Base-by-base conservation (phyloP, 352 stramenopile genomes). In the Phytophthora pini region DNA sequence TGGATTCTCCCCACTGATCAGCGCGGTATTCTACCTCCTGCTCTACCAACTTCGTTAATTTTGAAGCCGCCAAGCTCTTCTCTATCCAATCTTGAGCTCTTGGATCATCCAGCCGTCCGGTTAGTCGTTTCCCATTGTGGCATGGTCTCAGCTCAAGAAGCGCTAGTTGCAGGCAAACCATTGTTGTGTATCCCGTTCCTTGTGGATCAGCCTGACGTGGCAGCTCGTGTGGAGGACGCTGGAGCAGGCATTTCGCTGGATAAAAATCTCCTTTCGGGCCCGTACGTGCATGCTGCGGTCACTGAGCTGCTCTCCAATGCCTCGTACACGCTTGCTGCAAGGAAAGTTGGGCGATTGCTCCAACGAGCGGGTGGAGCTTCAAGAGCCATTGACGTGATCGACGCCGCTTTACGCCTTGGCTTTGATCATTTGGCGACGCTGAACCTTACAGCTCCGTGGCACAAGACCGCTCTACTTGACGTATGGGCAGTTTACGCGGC, bases 181-280 rank as follows among this genome's bases (percentile, higher is more conserved):
- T 58, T 97, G 58, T 55, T 97, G 15, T 97, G 90, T 59, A 90
- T 97, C 17, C 90, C 90, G n/a, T 96, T 96, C 51, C 68, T 95
- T 38, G 81, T 89, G 13, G 90, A 97, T 63, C 90, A 97, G 59
- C 85, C 82, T 0, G 89, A 96, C 58, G 81, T 97, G 1, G 86
- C 89, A 0, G 85, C 88, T 15, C 85, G 89, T 1, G 84, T 96
- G 15, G 77, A 76, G 6, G 89, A 97, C 51, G 73, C 88, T 1
- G 87, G 87, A 12, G 86, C 84, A 12, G 89, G 89, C 2, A 59
- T 92, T 26, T 44, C 73, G 13, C 64, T 97, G 47, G 76, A 95
- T 65, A 95, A 95, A 72, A 91, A 86, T 47, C 65, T 80, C 41
- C 62, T 95, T 12, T 87, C 72, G 2, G 72, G 68, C 3, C 51